Percentiles rank a stretch among this genome's conserved stretches.
These are phyloP conservation scores for Coniella vitis DNA, from an alignment of 2,329 filamentous ascomycete species.

Conservation along the genomic window DNA sequence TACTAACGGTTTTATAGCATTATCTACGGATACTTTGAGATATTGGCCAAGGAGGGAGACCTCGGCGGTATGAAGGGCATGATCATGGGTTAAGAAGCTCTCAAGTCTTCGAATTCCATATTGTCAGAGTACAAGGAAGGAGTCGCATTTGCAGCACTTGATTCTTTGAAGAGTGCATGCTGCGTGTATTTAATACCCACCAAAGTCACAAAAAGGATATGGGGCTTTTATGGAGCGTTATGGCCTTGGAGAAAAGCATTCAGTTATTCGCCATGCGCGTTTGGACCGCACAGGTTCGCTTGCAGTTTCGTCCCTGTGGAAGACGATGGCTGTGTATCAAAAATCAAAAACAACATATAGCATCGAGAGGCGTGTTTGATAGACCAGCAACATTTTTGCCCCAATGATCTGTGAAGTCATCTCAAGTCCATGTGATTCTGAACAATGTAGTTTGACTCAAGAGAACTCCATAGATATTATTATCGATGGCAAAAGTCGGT, in stretches of 20 bases:
- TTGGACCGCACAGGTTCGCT: background rate
- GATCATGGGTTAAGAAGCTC: conserved; percentile 54
- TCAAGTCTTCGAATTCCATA: background rate
- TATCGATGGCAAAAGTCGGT: no score
- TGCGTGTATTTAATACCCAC: conserved; percentile 12
- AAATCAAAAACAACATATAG: conserved; percentile 1
- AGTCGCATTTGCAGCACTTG: conserved; percentile 1
- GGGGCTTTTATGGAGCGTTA: conserved; percentile 7
- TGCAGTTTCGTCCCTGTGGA: background rate
- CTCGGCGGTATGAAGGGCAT: conserved; percentile 74
- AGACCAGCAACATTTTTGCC: conserved; percentile 3
- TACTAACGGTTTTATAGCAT: conserved; percentile 54
- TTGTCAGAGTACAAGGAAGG: background rate
- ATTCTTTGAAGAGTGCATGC: conserved; percentile 1
- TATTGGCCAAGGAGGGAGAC: conserved; percentile 97
- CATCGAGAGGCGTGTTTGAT: conserved; percentile 12
- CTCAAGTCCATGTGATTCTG: background rate
- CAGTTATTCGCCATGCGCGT: conserved; percentile 3
- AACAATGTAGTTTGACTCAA: no score
- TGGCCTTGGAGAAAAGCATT: conserved; percentile 15
- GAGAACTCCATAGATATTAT: no score
- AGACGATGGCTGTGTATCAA: conserved; percentile 9
- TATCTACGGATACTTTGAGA: conserved; percentile 99
- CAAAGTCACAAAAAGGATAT: conserved; percentile 5
- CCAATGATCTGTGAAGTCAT: background rate